Evolutionary conservation across 805 yeast species (phyloP).

Genomic region (Hanseniaspora pseudoguilliermondii): DNA sequence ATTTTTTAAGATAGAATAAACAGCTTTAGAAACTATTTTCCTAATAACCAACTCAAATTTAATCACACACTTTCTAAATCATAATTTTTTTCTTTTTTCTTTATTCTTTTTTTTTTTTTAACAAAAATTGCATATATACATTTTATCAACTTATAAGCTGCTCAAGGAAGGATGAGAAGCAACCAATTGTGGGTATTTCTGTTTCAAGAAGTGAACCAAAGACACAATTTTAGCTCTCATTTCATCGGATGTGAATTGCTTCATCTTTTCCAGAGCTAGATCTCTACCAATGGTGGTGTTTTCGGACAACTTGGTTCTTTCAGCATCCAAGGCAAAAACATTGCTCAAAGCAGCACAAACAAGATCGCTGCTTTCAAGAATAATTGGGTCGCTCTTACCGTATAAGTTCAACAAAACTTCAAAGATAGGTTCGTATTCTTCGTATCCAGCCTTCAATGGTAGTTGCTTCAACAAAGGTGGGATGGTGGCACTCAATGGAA

Average conservation of each 20-base stretch:
- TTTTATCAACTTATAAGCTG: slow-evolving; percentile 13
- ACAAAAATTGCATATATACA: not conserved
- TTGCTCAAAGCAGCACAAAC: slow-evolving; percentile 55
- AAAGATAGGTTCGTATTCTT: slow-evolving; percentile 86
- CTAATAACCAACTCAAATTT: no score
- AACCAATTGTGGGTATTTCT: slow-evolving; percentile 34
- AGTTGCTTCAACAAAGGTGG: slow-evolving; percentile 65
- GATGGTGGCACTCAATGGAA: slow-evolving; percentile 66
- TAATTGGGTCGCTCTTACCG: slow-evolving; percentile 45
- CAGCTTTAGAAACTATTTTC: no score
- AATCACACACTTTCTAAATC: no score
- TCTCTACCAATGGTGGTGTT: slow-evolving; percentile 80
- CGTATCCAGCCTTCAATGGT: slow-evolving; percentile 78
- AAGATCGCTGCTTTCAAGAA: slow-evolving; percentile 43
- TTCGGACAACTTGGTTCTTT: slow-evolving; percentile 51
- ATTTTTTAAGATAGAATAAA: no score
- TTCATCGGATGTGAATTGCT: slow-evolving; percentile 65
- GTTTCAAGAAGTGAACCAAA: slow-evolving; percentile 60
- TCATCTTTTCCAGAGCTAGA: slow-evolving; percentile 60
- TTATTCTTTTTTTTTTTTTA: slow-evolving; percentile 18
- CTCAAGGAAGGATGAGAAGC: slow-evolving; percentile 18
- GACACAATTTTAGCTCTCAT: slow-evolving; percentile 52
- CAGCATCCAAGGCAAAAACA: slow-evolving; percentile 64
- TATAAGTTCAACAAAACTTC: slow-evolving; percentile 62
- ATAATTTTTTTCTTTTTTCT: slow-evolving; percentile 7